A percentile compares a stretch with the other conserved stretches of the same genome.
These are phyloP conservation scores for Verticillium nubilum DNA, from an alignment of 2,329 filamentous ascomycete genomes.

Conservation along the genomic window DNA sequence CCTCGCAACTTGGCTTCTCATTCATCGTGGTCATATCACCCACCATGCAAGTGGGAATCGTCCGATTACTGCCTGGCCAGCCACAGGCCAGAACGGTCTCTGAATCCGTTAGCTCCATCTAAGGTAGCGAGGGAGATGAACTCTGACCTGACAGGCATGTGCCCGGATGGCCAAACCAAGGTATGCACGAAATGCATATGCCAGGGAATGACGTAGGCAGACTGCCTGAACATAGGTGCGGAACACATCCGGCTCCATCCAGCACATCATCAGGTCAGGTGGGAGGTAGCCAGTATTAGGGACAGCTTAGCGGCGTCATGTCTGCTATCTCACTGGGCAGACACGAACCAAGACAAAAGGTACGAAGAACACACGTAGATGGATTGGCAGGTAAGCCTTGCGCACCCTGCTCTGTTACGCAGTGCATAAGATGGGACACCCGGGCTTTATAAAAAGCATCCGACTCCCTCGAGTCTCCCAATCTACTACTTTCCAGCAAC, in stretches of 20 bases:
- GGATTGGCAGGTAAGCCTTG: neutral
- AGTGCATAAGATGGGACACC: neutral
- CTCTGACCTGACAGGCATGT: neutral
- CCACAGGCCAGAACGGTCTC: neutral
- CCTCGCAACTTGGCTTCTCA: too few relatives aligned
- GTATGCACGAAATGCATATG: neutral
- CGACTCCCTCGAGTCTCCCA: neutral
- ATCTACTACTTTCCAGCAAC: neutral
- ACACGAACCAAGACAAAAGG: neutral
- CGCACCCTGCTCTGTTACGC: neutral
- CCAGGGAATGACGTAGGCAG: neutral
- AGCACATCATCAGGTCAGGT: neutral
- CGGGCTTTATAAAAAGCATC: neutral
- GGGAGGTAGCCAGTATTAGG: neutral
- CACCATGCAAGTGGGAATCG: neutral
- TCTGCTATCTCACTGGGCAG: neutral
- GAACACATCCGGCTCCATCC: neutral
- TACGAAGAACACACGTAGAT: neutral
- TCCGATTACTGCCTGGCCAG: neutral
- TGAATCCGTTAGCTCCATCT: neutral
- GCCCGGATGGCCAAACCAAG: neutral
- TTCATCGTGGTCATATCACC: too few relatives aligned
- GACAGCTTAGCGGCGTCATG: neutral
- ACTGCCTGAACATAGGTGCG: neutral
- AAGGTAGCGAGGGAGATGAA: neutral